These are phyloP conservation scores for Telfairia occidentalis DNA, from an alignment of 331 rosid genomes.

Conservation along the genomic window DNA sequence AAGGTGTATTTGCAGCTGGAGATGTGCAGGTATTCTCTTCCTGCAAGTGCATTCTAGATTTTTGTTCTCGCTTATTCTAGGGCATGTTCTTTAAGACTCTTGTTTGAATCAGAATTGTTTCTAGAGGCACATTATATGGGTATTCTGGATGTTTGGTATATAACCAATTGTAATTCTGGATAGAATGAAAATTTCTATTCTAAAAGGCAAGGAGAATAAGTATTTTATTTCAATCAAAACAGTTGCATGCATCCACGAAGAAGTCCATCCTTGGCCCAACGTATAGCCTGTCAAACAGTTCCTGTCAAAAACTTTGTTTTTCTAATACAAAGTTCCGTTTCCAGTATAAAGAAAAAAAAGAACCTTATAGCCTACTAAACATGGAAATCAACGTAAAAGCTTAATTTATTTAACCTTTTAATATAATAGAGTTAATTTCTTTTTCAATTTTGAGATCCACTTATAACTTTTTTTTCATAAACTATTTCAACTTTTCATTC, in stretches of 20 bases:
- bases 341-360: not conserved
- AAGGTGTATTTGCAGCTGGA: conserved; percentile 97
- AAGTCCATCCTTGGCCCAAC: not conserved
- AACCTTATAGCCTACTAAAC: not conserved
- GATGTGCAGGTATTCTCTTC: conserved; percentile 77
- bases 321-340: not conserved
- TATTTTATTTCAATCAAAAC: not conserved
- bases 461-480: not conserved
- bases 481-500: not conserved
- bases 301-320: not conserved
- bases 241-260: not conserved
- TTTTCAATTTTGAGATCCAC: not conserved
- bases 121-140: not conserved
- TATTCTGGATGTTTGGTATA: not conserved
- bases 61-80: not conserved
- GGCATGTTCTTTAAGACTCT: not conserved
- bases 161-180: not conserved
- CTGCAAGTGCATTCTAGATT: not conserved
- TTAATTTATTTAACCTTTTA: not conserved
- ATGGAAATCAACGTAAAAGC: not conserved
- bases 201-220: not conserved
- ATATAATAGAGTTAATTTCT: not conserved
- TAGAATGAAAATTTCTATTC: not conserved
- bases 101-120: not conserved
- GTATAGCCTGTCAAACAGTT: not conserved